Evolutionary conservation across 768 basidiomycete genomes (phyloP).

Genomic region (Suillus decipiens): DNA sequence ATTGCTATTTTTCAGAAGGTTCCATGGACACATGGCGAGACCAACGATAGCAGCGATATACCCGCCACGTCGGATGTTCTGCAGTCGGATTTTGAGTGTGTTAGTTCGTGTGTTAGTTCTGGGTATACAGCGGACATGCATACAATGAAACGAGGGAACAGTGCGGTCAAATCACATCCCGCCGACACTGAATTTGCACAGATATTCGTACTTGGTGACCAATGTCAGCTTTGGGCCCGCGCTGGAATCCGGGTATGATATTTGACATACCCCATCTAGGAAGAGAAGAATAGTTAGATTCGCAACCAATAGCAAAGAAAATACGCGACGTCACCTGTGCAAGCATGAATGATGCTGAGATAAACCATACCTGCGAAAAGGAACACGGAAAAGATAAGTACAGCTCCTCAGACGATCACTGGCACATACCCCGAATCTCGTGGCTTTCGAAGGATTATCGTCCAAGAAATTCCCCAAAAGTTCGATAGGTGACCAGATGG

Average conservation of each 20-base stretch:
- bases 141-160: constrained; percentile 76
- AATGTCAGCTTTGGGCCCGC: constrained; percentile 10
- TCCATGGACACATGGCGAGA: constrained; percentile 77
- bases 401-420: neutral
- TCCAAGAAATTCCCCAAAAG: constrained; percentile 70
- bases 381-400: neutral
- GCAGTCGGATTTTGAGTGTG: neutral
- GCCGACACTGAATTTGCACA: constrained; percentile 84
- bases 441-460: constrained; percentile 57
- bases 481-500: constrained; percentile 80
- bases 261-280: constrained; percentile 29
- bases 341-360: constrained; percentile 76
- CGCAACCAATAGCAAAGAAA: neutral
- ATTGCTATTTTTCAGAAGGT: constrained; percentile 70
- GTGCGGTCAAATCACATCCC: constrained; percentile 79
- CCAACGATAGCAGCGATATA: constrained; percentile 82
- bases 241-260: constrained; percentile 21
- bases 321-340: constrained; percentile 51
- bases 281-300: constrained; percentile 4
- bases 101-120: constrained; percentile 9
- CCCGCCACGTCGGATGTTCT: constrained; percentile 85
- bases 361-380: constrained; percentile 67
- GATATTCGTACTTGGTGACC: constrained; percentile 61
- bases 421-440: constrained; percentile 58
- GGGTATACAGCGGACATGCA: constrained; percentile 18